Base-by-base conservation (phyloP, 1,284 basidiomycete species). In the Lignosus rhinocerotis region DNA sequence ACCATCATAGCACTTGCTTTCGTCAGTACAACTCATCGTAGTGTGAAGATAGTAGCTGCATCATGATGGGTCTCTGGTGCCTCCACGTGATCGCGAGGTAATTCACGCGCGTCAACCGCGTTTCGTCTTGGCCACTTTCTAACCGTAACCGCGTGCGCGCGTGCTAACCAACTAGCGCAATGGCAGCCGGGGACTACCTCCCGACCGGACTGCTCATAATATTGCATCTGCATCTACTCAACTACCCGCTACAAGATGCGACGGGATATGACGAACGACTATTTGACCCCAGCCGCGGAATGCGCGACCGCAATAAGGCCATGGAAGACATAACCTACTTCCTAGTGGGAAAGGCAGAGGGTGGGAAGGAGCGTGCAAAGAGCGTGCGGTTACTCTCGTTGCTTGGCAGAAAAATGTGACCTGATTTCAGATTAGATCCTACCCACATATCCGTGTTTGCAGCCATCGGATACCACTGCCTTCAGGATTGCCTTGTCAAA, bases 321-420 rank as follows among this genome's bases (percentile, higher is more conserved):
- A 79, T 83, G 76, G 81, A 85, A 63, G 81, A 83, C 58, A 69
- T 83, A 25, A 69, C 70, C 21, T 78, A 79, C 65, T 83, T 83
- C 65, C 70, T 85, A 9, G 76, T 83, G 1, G 69, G 71, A 19
- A 75, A 72, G 57, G 68, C 80, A 7, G 80, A 82, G 60, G 73
- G 75, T 19, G 67, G 61, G 31, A 71, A 64, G 51, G 65, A 68
- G 10, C 65, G 60, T 45, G 72, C 69, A 5, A 78, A 73, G 68
- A 69, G 68, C 51, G 79, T 79, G 54, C 49, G 70, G 2, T 62
- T 42, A 5, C 11, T 8, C 1, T 11, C 31, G 1, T 1, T 25
- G 2, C 39, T n/a, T 3, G 11, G 30, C 5, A 25, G 3, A 25
- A 9, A 17, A 17, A 12, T 33, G 19, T 49, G 21, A 50, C 6